phyloP scores from a whole-genome alignment of 2,329 filamentous ascomycete genomes.

The Myrmaecium sp. region DNA sequence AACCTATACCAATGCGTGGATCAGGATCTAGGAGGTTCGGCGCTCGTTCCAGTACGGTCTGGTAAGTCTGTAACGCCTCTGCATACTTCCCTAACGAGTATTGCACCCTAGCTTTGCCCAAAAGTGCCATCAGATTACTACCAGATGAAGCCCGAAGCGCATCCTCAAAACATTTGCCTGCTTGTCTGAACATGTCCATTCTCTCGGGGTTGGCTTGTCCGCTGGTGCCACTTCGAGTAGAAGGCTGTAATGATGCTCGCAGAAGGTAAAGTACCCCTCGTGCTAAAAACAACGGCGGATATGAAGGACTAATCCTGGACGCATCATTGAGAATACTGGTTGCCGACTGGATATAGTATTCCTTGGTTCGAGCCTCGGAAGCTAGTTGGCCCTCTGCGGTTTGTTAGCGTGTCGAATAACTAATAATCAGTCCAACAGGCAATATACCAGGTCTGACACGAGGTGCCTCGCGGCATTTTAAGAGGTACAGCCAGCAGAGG shows the following conservation, averaged over 20 bases:
- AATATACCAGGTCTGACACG: constrained; percentile 39
- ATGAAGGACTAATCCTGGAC: constrained; percentile 82
- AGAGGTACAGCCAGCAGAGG: constrained; percentile 79
- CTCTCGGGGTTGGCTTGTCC: constrained; percentile 51
- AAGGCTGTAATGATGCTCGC: constrained; percentile 67
- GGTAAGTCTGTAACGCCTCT: constrained; percentile 71
- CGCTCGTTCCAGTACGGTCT: constrained; percentile 71
- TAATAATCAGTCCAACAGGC: background rate
- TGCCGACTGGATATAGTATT: constrained; percentile 79
- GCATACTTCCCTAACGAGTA: constrained; percentile 77
- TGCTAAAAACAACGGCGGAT: constrained; percentile 78
- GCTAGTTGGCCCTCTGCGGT: constrained; percentile 28
- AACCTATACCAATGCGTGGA: constrained; percentile 87
- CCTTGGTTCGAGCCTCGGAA: constrained; percentile 74
- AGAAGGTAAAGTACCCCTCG: constrained; percentile 79
- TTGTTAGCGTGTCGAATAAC: background rate
- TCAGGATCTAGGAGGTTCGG: constrained; percentile 83
- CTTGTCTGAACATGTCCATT: constrained; percentile 65
- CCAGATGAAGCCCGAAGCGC: constrained; percentile 69
- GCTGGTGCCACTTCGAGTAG: constrained; percentile 48
- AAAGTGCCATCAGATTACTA: constrained; percentile 78
- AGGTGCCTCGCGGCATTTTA: constrained; percentile 72
- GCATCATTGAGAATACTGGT: constrained; percentile 88
- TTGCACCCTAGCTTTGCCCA: constrained; percentile 75
- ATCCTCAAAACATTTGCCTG: constrained; percentile 88